phyloP scores from a whole-genome alignment of 2,329 filamentous ascomycete species.

The Scedosporium dehoogii region DNA sequence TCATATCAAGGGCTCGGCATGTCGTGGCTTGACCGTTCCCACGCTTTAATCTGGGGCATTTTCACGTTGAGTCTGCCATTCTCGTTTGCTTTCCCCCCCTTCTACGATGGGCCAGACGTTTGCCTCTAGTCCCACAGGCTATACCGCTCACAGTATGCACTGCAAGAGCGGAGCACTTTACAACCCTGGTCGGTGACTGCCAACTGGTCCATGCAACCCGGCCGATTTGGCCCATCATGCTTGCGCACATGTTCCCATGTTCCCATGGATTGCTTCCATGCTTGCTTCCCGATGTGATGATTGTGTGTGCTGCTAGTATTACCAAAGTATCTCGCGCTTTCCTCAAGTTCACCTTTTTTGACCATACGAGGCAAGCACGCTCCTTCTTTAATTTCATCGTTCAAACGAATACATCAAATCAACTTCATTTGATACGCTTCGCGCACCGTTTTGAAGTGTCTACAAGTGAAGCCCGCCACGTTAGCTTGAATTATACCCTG shows the following conservation, averaged over 20 bases:
- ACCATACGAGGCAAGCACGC: background rate
- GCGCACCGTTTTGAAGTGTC: background rate
- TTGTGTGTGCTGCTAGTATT: background rate
- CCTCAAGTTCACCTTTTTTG: background rate
- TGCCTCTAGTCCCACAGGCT: background rate
- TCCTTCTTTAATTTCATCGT: background rate
- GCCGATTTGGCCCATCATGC: slow-evolving; percentile 3
- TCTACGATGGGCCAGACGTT: background rate
- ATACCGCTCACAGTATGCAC: slow-evolving; percentile 4
- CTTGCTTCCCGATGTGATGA: background rate
- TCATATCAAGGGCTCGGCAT: slow-evolving; percentile 4
- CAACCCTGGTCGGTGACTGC: slow-evolving; percentile 3
- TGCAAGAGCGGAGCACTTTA: slow-evolving; percentile 3
- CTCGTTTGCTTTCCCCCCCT: background rate
- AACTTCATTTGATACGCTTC: background rate
- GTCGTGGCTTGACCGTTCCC: slow-evolving; percentile 1
- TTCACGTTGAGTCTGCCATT: background rate
- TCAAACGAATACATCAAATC: no score
- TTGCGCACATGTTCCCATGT: background rate
- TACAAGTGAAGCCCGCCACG: background rate
- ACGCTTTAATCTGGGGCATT: background rate
- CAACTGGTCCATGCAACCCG: slow-evolving; percentile 4
- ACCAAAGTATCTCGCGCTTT: background rate
- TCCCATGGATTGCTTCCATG: background rate
- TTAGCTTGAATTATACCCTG: background rate